Base-by-base conservation (phyloP, 2,329 filamentous ascomycete species). In the Colletotrichum liriopes region DNA sequence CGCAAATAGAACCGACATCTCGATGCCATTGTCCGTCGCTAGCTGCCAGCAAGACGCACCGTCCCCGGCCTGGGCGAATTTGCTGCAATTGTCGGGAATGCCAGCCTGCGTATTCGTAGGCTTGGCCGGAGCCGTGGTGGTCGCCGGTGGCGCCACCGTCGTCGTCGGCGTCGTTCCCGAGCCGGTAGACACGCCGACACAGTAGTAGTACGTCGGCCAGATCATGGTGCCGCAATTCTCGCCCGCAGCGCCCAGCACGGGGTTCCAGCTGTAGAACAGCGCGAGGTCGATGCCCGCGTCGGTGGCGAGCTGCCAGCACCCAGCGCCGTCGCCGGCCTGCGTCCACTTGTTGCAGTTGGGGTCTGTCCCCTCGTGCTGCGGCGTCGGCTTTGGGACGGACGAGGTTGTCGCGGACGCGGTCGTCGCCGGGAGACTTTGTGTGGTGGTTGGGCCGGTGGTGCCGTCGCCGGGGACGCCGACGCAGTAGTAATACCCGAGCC, bases 401-500 rank as follows among this genome's bases (percentile, higher is more conserved):
- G 67, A 67, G 14, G 54, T 4, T 35, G 63, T 66, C 14, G 45
- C 8, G n/a, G 64, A 41, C 16, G 43, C n/a, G 45, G 64, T 59
- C 32, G 64, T 49, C 9, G 54, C 35, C 14, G 63, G 63, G 14
- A 9, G 1, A 20, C 64, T 26, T 26, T 26, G 23, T 2, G 23
- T 26, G 23, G 23, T 26, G 23, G 23, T 26, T 26, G 23, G 23
- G 23, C 23, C 23, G 2, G 23, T 26, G 23, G 23, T 26, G 23
- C 23, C 23, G 23, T 26, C 23, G 23, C 55, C 54, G 8, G 41
- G 7, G 23, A 18, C 12, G n/a, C 43, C 72, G 14, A 78, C 67
- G 64, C 78, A 79, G 70, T 79, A 79, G 23, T 72, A 75, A 37
- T 79, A 75, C 20, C 67, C 66, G 5, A 73, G 54, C 76, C 73